A percentile compares a stretch with the other conserved stretches of the same genome.
These are phyloP conservation scores for Byssoonygena ceratinophila DNA, from an alignment of 2,329 filamentous ascomycete genomes.

Conservation along the genomic window DNA sequence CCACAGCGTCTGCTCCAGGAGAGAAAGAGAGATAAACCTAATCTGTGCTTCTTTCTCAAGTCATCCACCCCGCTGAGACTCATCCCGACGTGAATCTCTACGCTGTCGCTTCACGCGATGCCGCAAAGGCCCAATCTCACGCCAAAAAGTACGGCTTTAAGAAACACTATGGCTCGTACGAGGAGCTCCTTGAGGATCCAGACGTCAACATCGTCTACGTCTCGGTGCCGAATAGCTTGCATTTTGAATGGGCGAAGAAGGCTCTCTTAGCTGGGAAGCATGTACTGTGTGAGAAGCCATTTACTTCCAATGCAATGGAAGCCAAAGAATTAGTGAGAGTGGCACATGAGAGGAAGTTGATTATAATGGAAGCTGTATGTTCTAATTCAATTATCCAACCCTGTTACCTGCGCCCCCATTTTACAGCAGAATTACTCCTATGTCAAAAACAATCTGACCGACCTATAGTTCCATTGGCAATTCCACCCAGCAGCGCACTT, in stretches of 20 bases:
- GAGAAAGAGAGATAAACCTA: not conserved
- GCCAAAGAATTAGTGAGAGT: constrained; percentile 37
- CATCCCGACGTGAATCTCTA: constrained; percentile 47
- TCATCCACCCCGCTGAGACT: constrained; percentile 40
- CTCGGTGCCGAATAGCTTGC: constrained; percentile 33
- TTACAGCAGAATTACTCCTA: not conserved
- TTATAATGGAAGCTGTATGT: constrained; percentile 45
- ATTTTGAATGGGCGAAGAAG: constrained; percentile 38
- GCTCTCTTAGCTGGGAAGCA: constrained; percentile 24
- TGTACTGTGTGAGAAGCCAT: constrained; percentile 26
- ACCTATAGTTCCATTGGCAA: constrained; percentile 29
- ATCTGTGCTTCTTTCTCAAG: not conserved
- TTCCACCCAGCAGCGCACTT: constrained; percentile 35
- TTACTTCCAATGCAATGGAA: constrained; percentile 27
- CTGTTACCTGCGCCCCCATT: not conserved
- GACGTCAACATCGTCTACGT: constrained; percentile 44
- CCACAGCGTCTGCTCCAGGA: too few species aligned
- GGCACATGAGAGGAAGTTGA: constrained; percentile 29
- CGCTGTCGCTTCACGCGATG: constrained; percentile 45
- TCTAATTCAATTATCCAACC: constrained; percentile 12
- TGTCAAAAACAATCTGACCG: not conserved
- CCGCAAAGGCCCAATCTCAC: constrained; percentile 37
- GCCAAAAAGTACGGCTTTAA: constrained; percentile 44
- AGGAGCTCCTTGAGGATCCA: constrained; percentile 18
- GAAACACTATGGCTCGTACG: constrained; percentile 26